Percentiles rank a stretch among this genome's conserved stretches.
phyloP scores from a whole-genome alignment of 805 yeast genomes.

The Starmera caribaea region DNA sequence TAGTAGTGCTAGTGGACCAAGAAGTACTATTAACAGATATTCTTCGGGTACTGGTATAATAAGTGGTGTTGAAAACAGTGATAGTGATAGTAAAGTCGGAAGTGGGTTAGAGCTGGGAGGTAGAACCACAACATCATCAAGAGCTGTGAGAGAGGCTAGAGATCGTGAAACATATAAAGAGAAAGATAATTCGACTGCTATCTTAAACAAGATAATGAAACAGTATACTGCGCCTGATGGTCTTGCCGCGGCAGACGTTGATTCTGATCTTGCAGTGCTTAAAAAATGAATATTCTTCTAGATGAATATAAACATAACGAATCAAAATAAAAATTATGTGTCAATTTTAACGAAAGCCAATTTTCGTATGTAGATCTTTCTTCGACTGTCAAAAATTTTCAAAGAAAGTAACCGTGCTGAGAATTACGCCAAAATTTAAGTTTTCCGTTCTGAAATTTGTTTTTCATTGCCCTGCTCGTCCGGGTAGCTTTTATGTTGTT shows the following conservation, averaged over 20 bases:
- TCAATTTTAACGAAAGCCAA: too few relatives aligned
- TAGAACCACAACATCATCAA: constrained; percentile 1
- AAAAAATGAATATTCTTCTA: constrained; percentile 2
- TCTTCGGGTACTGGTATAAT: constrained; percentile 4
- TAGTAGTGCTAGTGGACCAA: constrained; percentile 1
- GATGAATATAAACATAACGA: not conserved
- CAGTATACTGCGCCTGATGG: constrained; percentile 20
- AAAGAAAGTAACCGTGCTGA: not conserved
- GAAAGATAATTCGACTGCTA: constrained; percentile 7
- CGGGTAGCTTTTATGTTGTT: too few relatives aligned
- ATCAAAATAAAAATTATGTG: too few relatives aligned
- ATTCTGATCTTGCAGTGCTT: constrained; percentile 15
- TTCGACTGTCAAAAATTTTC: too few relatives aligned
- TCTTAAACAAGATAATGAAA: constrained; percentile 16
- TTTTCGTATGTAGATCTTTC: too few relatives aligned
- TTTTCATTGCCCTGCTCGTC: not conserved
- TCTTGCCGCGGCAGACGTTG: constrained; percentile 18
- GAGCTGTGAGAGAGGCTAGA: constrained; percentile 2
- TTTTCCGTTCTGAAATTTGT: constrained; percentile 1
- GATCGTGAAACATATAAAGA: constrained; percentile 2
- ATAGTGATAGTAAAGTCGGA: constrained; percentile 4
- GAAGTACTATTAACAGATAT: not conserved
- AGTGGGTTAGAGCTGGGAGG: constrained; percentile 1
- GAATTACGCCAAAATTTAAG: not conserved
- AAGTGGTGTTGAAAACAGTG: constrained; percentile 1